Percentiles rank a stretch among this genome's conserved stretches.
Conservation (phyloP, 805 yeast species). For the Komagataella pseudopastoris region DNA sequence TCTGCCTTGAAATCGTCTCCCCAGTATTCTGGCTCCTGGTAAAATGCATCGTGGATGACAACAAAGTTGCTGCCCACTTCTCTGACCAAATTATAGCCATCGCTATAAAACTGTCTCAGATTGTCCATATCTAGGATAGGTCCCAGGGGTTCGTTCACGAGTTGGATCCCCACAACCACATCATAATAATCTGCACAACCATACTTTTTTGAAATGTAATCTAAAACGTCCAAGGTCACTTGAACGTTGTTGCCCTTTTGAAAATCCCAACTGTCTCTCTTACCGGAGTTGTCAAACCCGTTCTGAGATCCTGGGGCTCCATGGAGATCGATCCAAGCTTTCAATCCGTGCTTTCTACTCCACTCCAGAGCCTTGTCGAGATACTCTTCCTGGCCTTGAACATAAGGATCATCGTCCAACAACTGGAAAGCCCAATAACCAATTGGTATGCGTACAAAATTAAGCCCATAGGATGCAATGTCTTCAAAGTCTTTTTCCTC, state of each 20-base stretch:
- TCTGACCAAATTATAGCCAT: slow-evolving; percentile 31
- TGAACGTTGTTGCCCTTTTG: slow-evolving; percentile 26
- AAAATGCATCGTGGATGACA: slow-evolving; percentile 56
- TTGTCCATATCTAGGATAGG: slow-evolving; percentile 29
- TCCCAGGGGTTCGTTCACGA: slow-evolving; percentile 62
- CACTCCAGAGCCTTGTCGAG: slow-evolving; percentile 54
- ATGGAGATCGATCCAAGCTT: slow-evolving; percentile 67
- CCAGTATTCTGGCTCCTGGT: slow-evolving; percentile 38
- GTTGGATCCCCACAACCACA: slow-evolving; percentile 56
- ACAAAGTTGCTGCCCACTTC: slow-evolving; percentile 25
- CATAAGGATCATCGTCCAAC: slow-evolving; percentile 43
- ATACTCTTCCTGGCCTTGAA: slow-evolving; percentile 51
- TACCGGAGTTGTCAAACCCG: slow-evolving; percentile 76
- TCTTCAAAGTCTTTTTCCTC: slow-evolving; percentile 42
- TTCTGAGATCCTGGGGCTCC: slow-evolving; percentile 81
- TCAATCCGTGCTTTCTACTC: slow-evolving; percentile 45
- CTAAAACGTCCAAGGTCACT: slow-evolving; percentile 35
- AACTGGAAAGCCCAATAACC: slow-evolving; percentile 71
- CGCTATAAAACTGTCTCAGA: slow-evolving; percentile 23
- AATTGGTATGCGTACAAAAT: slow-evolving; percentile 63
- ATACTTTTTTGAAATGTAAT: slow-evolving; percentile 36
- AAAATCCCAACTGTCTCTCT: slow-evolving; percentile 37
- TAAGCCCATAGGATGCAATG: slow-evolving; percentile 41
- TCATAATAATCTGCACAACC: slow-evolving; percentile 34
- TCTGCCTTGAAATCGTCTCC: slow-evolving; percentile 23